Evolutionary conservation across 768 basidiomycete genomes (phyloP), one percentile per base, ranked within the genome.

Genomic region (Mycena haematopus): DNA sequence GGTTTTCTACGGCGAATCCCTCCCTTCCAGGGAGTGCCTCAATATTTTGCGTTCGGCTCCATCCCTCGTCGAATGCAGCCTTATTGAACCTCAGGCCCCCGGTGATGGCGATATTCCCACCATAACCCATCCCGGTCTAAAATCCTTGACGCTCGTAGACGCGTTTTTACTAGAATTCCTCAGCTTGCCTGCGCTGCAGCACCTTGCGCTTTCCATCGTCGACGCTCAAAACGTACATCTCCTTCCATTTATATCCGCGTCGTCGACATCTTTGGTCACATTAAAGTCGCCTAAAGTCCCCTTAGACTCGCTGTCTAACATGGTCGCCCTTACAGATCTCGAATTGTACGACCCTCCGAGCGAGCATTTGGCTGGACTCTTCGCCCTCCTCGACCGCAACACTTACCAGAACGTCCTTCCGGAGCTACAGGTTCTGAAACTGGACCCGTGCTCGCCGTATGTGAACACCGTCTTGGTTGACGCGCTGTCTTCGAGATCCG

Each of bases 31-130:
- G 15, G 47, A 29, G 14, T 50, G 49, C 40, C 4, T 42, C 17
- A 4, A 27, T 19, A 2, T 52, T 31, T 24, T 58, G 46, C 36
- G 49, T 6, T 17, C 31, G 11, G 31, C 56, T 8, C 46, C 56
- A n/a, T 58, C 56, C 7, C 57, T 58, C 33, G 21, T 51, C 36
- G 38, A 50, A 51, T 52, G 50, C 33, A 49, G 31, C 21, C n/a
- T 35, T 10, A 0, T 19, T 11, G 38, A 42, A 17, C 52, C 25
- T 3, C n/a, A n/a, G n/a, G 15, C 10, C 22, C 15, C 25, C 6
- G 52, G 14, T 25, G 31, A 36, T 6, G 35, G 15, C 33, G 24
- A 25, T 29, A 54, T 36, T 4, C 22, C 25, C 24, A 8, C 15
- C 25, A 13, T 42, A 40, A 42, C 24, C 17, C 52, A 54, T 17